Base-by-base conservation (phyloP, 2,329 filamentous ascomycete species). In the Epichloe scottii region DNA sequence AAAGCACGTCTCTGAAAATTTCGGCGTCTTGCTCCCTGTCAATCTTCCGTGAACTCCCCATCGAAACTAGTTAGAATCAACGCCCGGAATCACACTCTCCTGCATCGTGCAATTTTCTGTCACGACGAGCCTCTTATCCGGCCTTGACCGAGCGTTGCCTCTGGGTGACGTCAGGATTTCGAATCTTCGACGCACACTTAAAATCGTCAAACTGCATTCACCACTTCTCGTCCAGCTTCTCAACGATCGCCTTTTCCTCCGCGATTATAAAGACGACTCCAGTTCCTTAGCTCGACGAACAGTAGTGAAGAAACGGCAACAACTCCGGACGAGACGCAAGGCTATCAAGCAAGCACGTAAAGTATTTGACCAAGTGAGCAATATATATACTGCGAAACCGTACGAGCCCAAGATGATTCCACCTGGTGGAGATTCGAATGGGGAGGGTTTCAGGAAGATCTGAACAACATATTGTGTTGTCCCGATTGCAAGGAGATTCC, bases 401-500 rank as follows among this genome's bases (percentile, higher is more conserved):
- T 71, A 71, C 60, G 57, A 64, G 54, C 59, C 66, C 59, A 74
- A 73, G 57, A 77, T 77, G 72, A 64, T 77, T 55, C 63, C 66
- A 51, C 61, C 69, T 35, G 64, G 65, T 49, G 64, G 63, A 54
- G 63, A 60, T 43, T 64, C 56, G 19, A 60, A 54, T 39, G 62
- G 57, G 58, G 55, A 46, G 64, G 60, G 15, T 53, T 41, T 76
- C 81, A 81, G 62, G 85, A 95, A 66, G 93, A 97, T 59, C 77
- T 97, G 53, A 94, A 88, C 66, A 85, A 89, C 63, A 82, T 84
- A 58, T 70, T 97, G 56, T 84, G 89, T 57, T 98, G 93, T 67
- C 85, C 81, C 15, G 91, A 98, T 64, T 98, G 93, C 75, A 85
- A 85, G 62, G 89, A 95, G 63, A 77, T 82, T 50, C 93, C 93